Conservation (phyloP, 345 rosid genomes). For the Rhizophora apiculata region DNA sequence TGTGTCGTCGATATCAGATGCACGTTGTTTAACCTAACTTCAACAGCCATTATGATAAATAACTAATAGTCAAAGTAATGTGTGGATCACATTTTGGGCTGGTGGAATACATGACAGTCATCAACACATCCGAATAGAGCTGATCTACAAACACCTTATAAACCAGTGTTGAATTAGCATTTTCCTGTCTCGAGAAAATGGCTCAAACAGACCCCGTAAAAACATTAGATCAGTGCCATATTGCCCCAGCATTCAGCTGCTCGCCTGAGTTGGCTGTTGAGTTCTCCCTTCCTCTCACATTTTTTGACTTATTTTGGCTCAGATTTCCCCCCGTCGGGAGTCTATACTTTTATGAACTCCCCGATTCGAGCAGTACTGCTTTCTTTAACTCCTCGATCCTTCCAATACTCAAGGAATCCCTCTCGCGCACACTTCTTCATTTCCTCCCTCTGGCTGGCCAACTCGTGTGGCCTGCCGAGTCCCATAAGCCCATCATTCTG, state of each 20-base stretch:
- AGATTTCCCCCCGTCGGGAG: constrained; percentile 29
- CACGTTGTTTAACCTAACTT: too few relatives aligned
- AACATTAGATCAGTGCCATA: not conserved
- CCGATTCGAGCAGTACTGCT: constrained; percentile 11
- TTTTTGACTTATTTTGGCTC: constrained; percentile 29
- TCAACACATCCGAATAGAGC: too few relatives aligned
- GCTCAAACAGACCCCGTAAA: too few relatives aligned
- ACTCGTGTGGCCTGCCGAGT: constrained; percentile 22
- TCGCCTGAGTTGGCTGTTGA: not conserved
- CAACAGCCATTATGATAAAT: too few relatives aligned
- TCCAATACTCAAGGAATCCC: constrained; percentile 36
- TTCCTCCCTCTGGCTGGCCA: constrained; percentile 38
- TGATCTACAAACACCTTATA: too few relatives aligned
- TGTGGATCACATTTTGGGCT: too few relatives aligned
- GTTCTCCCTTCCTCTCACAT: constrained; percentile 2
- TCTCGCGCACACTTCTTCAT: constrained; percentile 29
- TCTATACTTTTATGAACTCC: constrained; percentile 33
- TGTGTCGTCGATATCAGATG: too few relatives aligned
- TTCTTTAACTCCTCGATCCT: constrained; percentile 35
- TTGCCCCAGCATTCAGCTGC: not conserved
- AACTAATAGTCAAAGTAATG: too few relatives aligned
- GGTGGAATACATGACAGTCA: too few relatives aligned
- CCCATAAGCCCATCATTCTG: constrained; percentile 24
- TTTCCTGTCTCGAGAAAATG: too few relatives aligned
- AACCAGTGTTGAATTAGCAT: too few relatives aligned